These are phyloP conservation scores for Thinopyrum elongatum DNA, from an alignment of 176 grass and related monocot species.

Conservation along the genomic window DNA sequence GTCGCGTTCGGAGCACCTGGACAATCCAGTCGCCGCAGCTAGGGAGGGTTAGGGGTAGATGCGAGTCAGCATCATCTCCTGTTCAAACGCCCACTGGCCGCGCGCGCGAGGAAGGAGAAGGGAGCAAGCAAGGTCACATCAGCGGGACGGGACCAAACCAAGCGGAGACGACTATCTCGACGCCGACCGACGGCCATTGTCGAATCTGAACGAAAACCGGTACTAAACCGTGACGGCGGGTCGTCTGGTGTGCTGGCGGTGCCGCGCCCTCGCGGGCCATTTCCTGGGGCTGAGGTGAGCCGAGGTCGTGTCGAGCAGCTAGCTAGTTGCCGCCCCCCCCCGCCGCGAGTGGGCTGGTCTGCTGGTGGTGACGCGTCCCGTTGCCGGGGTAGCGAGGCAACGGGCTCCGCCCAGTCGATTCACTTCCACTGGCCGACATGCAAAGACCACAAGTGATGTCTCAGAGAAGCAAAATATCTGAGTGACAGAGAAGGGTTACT, in stretches of 20 bases:
- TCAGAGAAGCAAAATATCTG: too few relatives aligned
- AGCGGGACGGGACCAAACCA: not conserved
- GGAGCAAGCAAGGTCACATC: not conserved
- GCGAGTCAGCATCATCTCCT: not conserved
- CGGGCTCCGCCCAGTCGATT: not conserved
- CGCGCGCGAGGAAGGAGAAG: too few relatives aligned
- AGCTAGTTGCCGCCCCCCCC: not conserved
- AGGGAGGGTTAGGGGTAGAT: not conserved
- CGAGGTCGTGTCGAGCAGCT: not conserved
- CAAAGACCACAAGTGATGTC: too few relatives aligned
- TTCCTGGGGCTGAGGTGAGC: not conserved
- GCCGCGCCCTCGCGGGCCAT: not conserved
- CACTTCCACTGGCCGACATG: not conserved
- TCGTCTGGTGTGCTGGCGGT: too few relatives aligned
- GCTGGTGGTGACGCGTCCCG: not conserved
- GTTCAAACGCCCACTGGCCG: not conserved
- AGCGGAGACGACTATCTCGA: too few relatives aligned
- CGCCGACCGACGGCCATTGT: too few relatives aligned
- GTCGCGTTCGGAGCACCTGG: constrained; percentile 5
- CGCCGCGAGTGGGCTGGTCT: not conserved
- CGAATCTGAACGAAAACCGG: too few relatives aligned
- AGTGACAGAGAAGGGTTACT: too few relatives aligned
- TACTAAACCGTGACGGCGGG: too few relatives aligned
- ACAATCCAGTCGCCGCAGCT: not conserved
- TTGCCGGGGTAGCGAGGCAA: not conserved